Percentiles rank a stretch among this genome's conserved stretches.
These are phyloP conservation scores for Lasiodiplodia theobromae DNA, from an alignment of 2,329 filamentous ascomycete genomes.

Conservation along the genomic window DNA sequence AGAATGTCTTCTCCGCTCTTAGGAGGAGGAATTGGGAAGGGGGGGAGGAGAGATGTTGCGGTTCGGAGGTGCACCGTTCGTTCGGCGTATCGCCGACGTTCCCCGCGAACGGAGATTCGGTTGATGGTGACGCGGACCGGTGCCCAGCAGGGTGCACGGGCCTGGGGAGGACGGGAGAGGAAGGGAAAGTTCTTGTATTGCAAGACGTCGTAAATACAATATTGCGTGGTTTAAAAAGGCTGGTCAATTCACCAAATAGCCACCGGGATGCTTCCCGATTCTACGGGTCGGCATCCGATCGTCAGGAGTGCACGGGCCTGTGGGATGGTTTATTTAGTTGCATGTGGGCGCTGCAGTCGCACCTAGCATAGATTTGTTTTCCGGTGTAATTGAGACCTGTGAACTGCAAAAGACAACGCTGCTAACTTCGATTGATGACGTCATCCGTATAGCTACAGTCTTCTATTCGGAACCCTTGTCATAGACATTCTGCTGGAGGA, in stretches of 20 bases:
- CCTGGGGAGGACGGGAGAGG: not conserved
- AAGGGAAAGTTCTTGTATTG: not conserved
- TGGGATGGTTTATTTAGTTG: too few species aligned
- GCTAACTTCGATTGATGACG: too few species aligned
- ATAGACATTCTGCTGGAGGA: too few species aligned
- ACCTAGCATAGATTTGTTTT: too few species aligned
- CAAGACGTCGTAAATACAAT: not conserved
- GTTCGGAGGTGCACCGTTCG: not conserved
- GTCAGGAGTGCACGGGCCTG: not conserved
- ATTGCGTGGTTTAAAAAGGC: not conserved
- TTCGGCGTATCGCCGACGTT: constrained; percentile 2
- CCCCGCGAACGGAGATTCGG: constrained; percentile 16
- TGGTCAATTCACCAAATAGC: not conserved
- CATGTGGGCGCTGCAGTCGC: too few species aligned
- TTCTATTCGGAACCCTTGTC: too few species aligned
- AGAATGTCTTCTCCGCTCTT: not conserved
- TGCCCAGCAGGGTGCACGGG: not conserved
- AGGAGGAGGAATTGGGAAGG: not conserved
- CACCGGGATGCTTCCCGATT: not conserved
- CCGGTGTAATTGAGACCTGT: too few species aligned
- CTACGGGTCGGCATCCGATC: not conserved
- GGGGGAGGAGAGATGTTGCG: not conserved
- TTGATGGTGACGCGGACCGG: constrained; percentile 4
- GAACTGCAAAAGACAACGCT: too few species aligned
- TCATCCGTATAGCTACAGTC: too few species aligned